Conservation (phyloP, 2,329 filamentous ascomycete species). For the Trichoderma sp. region DNA sequence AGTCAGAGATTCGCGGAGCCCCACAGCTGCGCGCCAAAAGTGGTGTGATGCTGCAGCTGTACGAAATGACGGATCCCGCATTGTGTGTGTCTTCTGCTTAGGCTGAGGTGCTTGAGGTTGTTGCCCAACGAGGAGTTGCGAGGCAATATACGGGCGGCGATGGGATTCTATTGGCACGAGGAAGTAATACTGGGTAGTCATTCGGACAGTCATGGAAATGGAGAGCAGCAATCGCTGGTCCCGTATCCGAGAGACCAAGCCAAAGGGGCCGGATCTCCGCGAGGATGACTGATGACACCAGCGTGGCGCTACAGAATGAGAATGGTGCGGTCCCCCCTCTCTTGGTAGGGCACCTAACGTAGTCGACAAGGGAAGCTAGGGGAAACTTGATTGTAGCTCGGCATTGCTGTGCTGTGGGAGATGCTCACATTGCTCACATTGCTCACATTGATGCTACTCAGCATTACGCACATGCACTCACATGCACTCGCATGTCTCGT, state of each 20-base stretch:
- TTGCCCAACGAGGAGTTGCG: conserved; percentile 4
- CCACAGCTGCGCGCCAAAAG: not conserved
- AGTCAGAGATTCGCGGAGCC: not conserved
- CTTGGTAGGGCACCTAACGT: not conserved
- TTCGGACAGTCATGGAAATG: too few species aligned
- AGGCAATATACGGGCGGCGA: not conserved
- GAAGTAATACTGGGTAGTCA: not conserved
- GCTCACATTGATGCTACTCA: too few species aligned
- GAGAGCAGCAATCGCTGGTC: too few species aligned
- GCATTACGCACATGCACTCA: too few species aligned
- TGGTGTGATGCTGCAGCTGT: conserved; percentile 10
- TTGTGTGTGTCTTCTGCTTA: not conserved
- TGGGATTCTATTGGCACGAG: not conserved
- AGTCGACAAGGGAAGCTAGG: too few species aligned
- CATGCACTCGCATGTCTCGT: not conserved
- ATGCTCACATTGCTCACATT: not conserved
- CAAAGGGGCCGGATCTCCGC: not conserved
- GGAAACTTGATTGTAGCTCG: too few species aligned
- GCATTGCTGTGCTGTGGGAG: not conserved
- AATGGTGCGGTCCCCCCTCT: not conserved
- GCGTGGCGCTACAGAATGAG: not conserved
- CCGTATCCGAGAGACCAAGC: not conserved
- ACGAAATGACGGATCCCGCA: not conserved
- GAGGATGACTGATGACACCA: conserved; percentile 6
- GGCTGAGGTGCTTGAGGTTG: conserved; percentile 6